Base-by-base conservation (phyloP, 2,329 filamentous ascomycete species). In the Xylaria sp. region DNA sequence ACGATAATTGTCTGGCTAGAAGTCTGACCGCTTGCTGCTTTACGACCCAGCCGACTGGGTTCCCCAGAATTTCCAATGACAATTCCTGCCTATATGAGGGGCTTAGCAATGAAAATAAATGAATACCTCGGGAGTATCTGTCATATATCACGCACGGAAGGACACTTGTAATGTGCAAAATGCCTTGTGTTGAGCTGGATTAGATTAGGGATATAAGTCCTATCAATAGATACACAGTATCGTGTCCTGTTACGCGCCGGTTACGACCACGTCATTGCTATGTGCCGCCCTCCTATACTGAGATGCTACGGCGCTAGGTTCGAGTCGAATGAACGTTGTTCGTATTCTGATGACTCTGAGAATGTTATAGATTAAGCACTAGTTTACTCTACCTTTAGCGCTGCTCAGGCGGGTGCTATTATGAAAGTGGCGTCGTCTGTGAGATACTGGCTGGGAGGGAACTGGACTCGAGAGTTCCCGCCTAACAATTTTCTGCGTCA, bases 361-460 rank as follows among this genome's bases (percentile, higher is more conserved):
- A 19, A 47, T 5, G n/a, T n/a, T 47, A 19, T 47, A 47, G 42
- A 14, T 47, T 14, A n/a, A 51, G 48, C n/a, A 12, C 24, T 51
- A 30, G 30, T 7, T 32, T 17, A 47, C 24, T 11, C 5, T 11
- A 21, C 24, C 21, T 5, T 24, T 47, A 53, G 48, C 21, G 19
- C 36, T 21, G 8, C 34, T 51, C 32, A 9, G 12, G 17, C 8
- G 39, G 11, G 27, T 59, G 32, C 9, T 48, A n/a, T 61, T 36
- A 61, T 11, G 36, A 12, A 61, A 30, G 47, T 54, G 48, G 59
- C 34, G 48, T 53, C n/a, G 3, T 27, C 32, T 42, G 14, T 42
- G 50, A 62, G 50, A 47, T 36, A 62, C 32, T 36, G 12, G 24
- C 24, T 27, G 24, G 4, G 24, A 27, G 4, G 24, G 24, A 27